phyloP scores from a whole-genome alignment of 371 early-diverging fungal genomes.

The Paraphysoderma sedebokerense region DNA sequence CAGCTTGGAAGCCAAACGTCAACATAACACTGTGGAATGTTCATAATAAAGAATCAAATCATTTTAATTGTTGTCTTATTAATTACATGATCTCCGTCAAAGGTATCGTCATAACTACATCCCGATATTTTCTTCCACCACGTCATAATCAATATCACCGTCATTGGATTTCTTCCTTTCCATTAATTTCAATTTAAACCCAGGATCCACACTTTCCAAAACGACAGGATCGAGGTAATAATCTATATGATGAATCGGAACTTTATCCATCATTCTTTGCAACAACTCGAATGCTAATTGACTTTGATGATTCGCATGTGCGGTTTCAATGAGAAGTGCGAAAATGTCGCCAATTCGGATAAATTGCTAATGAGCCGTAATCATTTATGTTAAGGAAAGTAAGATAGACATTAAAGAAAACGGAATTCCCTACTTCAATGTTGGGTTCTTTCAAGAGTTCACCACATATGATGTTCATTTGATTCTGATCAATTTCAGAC shows the following conservation, averaged over 20 bases:
- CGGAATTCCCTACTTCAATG: conserved; percentile 14
- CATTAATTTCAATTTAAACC: neutral
- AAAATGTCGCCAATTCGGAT: conserved; percentile 29
- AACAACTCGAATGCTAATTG: neutral
- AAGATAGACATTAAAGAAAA: neutral
- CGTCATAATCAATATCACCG: neutral
- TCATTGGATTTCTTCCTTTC: neutral
- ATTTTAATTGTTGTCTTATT: too few relatives aligned
- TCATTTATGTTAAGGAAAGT: neutral
- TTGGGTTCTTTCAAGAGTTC: conserved; percentile 15
- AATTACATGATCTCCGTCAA: too few relatives aligned
- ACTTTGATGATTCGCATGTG: neutral
- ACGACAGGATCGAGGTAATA: neutral
- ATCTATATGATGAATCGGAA: neutral
- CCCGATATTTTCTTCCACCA: too few relatives aligned
- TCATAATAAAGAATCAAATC: too few relatives aligned
- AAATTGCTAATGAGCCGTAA: neutral
- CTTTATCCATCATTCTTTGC: neutral
- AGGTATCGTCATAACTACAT: too few relatives aligned
- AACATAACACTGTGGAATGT: too few relatives aligned
- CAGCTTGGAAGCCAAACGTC: too few relatives aligned
- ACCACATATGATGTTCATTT: conserved; percentile 16
- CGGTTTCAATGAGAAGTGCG: conserved; percentile 23
- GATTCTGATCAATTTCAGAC: conserved; percentile 4
- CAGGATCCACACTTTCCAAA: neutral